Base-by-base conservation (phyloP, 805 yeast genomes). In the Monosporozyma siamensis region DNA sequence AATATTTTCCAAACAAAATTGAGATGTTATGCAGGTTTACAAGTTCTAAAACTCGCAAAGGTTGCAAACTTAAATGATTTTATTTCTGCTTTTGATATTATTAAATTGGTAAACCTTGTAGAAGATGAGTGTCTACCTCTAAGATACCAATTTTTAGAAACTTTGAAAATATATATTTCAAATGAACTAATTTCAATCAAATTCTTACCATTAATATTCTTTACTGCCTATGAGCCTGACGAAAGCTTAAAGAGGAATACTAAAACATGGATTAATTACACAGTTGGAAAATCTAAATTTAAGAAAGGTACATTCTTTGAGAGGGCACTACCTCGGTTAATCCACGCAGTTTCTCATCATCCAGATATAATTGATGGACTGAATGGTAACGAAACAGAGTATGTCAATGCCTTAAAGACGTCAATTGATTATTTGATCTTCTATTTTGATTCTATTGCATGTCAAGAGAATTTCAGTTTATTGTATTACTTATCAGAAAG, bases 221-320 rank as follows among this genome's bases (percentile, higher is more conserved):
- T 84, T 55, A 68, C 74, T 51, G 95, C 92, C 0, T 78, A 76
- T 54, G 97, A 88, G 54, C 90, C 94, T 0, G 71, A 74, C 23
- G 52, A 51, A 3, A 59, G 60, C 1, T 55, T 86, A 31, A 74
- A 69, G 46, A 58, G 63, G 1, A 72, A 75, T 32, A 71, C 77
- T 0, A 68, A 69, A 29, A 81, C 80, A 1, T 88, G 96, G 95
- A 70, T 85, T 4, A 69, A 71, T 37, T 80, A 90, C 1, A 69
- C 80, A 12, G 71, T 72, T 47, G 46, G 46, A 4, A 53, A 51
- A 29, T 52, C 51, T 18, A 52, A 61, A 10, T 59, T 59, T 6
- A 61, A 53, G 43, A 66, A 65, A 42, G 71, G 71, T 20, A 67
- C 78, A 9, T 65, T 66, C 10, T 76, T 80, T 56, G 96, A 88